A percentile compares a stretch with the other conserved stretches of the same genome.
These are phyloP conservation scores for Mycena floridula DNA, from an alignment of 768 basidiomycete species.

Conservation along the genomic window DNA sequence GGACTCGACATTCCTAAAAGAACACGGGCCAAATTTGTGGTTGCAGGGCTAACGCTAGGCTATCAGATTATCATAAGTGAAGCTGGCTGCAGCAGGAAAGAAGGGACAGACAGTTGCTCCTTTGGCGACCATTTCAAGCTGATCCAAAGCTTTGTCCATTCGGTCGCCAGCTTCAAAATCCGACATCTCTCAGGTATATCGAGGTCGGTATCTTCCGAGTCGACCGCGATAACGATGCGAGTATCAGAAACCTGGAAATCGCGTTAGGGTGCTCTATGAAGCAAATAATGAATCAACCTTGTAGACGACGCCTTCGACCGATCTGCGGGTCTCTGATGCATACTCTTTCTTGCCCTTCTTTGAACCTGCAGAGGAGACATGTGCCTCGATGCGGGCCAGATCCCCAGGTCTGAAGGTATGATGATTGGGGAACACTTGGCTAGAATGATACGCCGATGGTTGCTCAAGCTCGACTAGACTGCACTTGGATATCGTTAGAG, in stretches of 20 bases:
- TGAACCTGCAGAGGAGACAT: constrained; percentile 38
- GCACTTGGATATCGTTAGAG: constrained; percentile 25
- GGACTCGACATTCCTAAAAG: constrained; percentile 60
- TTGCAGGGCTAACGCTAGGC: constrained; percentile 14
- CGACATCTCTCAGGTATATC: constrained; percentile 84
- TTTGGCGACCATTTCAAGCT: constrained; percentile 45
- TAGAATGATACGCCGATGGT: constrained; percentile 72
- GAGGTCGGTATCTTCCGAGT: constrained; percentile 36
- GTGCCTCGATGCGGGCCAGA: constrained; percentile 78
- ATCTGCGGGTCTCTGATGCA: constrained; percentile 25
- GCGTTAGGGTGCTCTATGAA: constrained; percentile 1
- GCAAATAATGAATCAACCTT: constrained; percentile 47
- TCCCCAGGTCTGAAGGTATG: constrained; percentile 90
- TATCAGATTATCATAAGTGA: constrained; percentile 13
- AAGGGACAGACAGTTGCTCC: constrained; percentile 5
- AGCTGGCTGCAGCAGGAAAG: background rate
- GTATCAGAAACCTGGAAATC: constrained; percentile 38
- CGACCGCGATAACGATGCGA: constrained; percentile 46
- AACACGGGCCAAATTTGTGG: constrained; percentile 53
- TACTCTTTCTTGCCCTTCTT: constrained; percentile 39
- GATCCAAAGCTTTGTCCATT: constrained; percentile 81
- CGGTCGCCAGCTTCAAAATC: constrained; percentile 86
- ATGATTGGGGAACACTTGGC: constrained; percentile 68
- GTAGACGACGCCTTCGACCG: constrained; percentile 91
- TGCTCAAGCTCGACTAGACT: constrained; percentile 86